phyloP scores from a whole-genome alignment of 2,329 filamentous ascomycete genomes.

The Penicillium sp. region DNA sequence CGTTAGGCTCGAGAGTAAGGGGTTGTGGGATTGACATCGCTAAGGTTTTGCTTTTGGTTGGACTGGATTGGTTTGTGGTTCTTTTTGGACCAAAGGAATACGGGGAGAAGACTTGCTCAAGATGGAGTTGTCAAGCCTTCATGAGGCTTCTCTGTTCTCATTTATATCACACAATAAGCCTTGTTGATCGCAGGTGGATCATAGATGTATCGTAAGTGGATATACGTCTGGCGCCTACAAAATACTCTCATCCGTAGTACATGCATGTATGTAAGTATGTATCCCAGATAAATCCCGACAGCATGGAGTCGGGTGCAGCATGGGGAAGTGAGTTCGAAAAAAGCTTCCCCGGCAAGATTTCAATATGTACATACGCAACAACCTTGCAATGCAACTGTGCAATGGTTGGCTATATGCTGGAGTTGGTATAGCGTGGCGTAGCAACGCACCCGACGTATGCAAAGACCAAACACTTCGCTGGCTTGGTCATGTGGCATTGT shows the following conservation, averaged over 20 bases:
- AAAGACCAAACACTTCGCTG: background rate
- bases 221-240: too few species aligned
- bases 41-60: background rate
- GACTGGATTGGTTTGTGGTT: background rate
- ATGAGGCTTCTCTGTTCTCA: background rate
- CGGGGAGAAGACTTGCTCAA: background rate
- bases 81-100: background rate
- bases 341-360: background rate
- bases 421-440: background rate
- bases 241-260: too few species aligned
- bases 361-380: background rate
- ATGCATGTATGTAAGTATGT: too few species aligned
- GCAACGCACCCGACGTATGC: background rate
- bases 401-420: background rate
- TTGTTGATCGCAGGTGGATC: too few species aligned
- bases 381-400: conserved; percentile 1
- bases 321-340: background rate
- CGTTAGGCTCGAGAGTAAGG: conserved; percentile 16
- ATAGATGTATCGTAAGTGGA: too few species aligned
- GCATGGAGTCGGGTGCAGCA: background rate
- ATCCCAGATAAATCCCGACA: background rate
- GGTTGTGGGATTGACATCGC: background rate
- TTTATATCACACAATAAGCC: background rate
- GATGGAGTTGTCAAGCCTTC: background rate
- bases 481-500: background rate